Evolutionary conservation across 2,329 filamentous ascomycete genomes (phyloP).

Genomic region (Colletotrichum neosansevieriae): DNA sequence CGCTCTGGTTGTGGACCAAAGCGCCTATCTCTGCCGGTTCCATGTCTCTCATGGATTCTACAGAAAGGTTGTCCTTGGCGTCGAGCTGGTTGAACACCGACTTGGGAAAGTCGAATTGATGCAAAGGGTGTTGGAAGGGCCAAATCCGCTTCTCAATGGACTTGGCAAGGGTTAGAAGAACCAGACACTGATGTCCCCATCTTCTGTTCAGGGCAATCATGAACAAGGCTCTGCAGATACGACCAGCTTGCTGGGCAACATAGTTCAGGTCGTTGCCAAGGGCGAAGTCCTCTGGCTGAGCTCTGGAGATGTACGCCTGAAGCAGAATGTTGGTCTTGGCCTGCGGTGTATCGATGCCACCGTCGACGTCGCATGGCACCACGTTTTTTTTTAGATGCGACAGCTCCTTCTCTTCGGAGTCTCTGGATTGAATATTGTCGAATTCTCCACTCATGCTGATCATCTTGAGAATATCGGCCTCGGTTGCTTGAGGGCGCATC

Average conservation of each 20-base stretch:
- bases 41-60: conserved; percentile 93
- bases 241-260: conserved; percentile 92
- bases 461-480: conserved; percentile 95
- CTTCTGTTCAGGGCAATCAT: conserved; percentile 96
- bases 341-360: conserved; percentile 77
- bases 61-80: conserved; percentile 78
- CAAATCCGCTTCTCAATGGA: conserved; percentile 97
- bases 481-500: conserved; percentile 88
- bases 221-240: conserved; percentile 94
- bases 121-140: conserved; percentile 93
- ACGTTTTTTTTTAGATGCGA: conserved; percentile 76
- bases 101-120: conserved; percentile 92
- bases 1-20: conserved; percentile 89
- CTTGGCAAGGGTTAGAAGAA: conserved; percentile 91
- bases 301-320: conserved; percentile 92
- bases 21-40: conserved; percentile 89
- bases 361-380: conserved; percentile 83
- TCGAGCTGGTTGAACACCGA: conserved; percentile 88
- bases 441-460: conserved; percentile 98
- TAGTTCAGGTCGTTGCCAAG: conserved; percentile 93
- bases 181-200: conserved; percentile 96
- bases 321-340: conserved; percentile 96
- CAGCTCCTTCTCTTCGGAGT: conserved; percentile 92
- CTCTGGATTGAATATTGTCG: conserved; percentile 93
- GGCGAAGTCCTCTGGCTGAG: conserved; percentile 92